Percentiles rank a stretch among this genome's conserved stretches.
phyloP scores from a whole-genome alignment of 495 filamentous ascomycete genomes.

The Trichoderma virens region DNA sequence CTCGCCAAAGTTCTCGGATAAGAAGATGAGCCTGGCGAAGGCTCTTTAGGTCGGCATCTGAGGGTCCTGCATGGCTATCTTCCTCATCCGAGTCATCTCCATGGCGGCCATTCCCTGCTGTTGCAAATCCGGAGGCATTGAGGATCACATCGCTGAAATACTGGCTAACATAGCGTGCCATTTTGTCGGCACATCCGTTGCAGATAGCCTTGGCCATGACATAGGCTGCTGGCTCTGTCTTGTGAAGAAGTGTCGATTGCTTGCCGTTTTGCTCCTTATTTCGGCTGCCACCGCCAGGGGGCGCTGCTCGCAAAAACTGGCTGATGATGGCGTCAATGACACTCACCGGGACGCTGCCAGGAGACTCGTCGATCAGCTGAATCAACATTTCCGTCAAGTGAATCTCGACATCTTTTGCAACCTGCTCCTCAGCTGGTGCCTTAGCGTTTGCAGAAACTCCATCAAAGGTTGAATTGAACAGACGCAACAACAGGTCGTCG shows the following conservation, averaged over 20 bases:
- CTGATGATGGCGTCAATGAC: constrained; percentile 92
- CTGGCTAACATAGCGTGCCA: constrained; percentile 86
- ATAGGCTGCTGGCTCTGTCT: constrained; percentile 85
- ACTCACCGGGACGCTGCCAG: constrained; percentile 60
- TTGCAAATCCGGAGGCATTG: constrained; percentile 59
- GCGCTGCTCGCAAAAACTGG: constrained; percentile 86
- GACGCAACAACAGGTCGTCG: constrained; percentile 64
- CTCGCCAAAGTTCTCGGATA: constrained; percentile 89
- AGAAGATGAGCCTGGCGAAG: constrained; percentile 82
- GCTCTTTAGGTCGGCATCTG: constrained; percentile 79
- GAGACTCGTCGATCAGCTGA: constrained; percentile 79
- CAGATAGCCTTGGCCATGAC: constrained; percentile 94
- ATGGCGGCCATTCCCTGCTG: constrained; percentile 35
- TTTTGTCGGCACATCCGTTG: constrained; percentile 81
- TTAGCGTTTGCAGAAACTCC: constrained; percentile 74
- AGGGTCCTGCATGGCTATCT: constrained; percentile 48
- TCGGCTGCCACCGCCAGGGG: constrained; percentile 46
- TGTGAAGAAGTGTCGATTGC: constrained; percentile 71
- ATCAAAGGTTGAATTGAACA: constrained; percentile 88
- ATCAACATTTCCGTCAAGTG: constrained; percentile 82
- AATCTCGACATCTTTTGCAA: constrained; percentile 85
- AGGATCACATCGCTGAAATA: constrained; percentile 97
- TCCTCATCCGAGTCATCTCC: constrained; percentile 59
- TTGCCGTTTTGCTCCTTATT: constrained; percentile 45
- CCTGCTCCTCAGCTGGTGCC: constrained; percentile 63